Conservation (phyloP, 352 stramenopile species). For the Globisporangium orthogonon region DNA sequence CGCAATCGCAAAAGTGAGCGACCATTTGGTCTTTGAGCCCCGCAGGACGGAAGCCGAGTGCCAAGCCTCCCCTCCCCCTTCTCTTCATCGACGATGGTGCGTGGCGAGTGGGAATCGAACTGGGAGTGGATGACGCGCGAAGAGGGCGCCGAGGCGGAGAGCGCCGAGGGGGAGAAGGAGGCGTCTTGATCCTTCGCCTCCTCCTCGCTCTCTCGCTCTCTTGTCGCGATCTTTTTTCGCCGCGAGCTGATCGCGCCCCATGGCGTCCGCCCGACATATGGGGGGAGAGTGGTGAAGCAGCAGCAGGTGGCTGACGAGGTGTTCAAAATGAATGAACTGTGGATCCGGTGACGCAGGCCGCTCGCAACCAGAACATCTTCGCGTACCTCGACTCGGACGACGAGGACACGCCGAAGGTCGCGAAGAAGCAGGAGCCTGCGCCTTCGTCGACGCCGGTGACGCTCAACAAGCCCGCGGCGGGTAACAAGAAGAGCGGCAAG, state of each 20-base stretch:
- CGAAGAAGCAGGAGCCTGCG: conserved; percentile 44
- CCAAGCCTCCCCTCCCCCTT: conserved; percentile 7
- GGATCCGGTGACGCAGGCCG: conserved; percentile 18
- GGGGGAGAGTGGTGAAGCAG: not conserved
- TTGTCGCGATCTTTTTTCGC: not conserved
- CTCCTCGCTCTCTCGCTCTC: not conserved
- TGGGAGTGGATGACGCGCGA: not conserved
- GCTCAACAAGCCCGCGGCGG: conserved; percentile 78
- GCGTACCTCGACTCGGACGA: conserved; percentile 72
- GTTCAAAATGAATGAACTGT: not conserved
- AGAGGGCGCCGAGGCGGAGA: not conserved
- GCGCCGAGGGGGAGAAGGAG: not conserved
- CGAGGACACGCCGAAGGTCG: conserved; percentile 64
- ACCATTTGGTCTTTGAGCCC: conserved; percentile 20
- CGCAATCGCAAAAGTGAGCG: not conserved
- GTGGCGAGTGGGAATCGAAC: not conserved
- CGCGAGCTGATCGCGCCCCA: not conserved
- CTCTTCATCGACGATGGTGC: conserved; percentile 14
- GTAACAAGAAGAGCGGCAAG: conserved; percentile 78
- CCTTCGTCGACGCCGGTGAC: conserved; percentile 47
- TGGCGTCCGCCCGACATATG: not conserved
- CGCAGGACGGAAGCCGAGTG: conserved; percentile 10
- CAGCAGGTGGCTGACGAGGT: not conserved
- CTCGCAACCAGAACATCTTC: conserved; percentile 64
- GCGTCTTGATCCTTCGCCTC: not conserved